phyloP scores from a whole-genome alignment of 2,329 filamentous ascomycete species.

The Neopestalotiopsis rosae region DNA sequence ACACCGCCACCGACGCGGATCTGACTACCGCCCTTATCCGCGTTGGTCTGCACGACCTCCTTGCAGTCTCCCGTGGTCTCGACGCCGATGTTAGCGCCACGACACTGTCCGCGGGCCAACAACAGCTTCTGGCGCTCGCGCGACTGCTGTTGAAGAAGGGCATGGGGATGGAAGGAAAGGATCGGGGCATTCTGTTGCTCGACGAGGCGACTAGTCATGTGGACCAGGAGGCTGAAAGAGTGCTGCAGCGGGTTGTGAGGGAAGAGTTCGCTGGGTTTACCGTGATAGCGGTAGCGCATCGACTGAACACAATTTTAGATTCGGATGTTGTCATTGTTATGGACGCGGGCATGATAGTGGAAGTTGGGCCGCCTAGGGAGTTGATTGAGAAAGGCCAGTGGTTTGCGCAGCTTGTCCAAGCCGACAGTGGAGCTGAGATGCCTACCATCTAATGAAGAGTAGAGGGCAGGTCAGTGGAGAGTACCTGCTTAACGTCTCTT shows the following conservation, averaged over 20 bases:
- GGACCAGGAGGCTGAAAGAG: not conserved
- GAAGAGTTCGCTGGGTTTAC: slow-evolving; percentile 7
- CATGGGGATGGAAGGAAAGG: not conserved
- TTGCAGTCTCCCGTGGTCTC: not conserved
- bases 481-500: too few relatives aligned
- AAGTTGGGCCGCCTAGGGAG: not conserved
- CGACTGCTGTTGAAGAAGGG: not conserved
- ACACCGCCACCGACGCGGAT: slow-evolving; percentile 34
- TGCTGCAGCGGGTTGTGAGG: not conserved
- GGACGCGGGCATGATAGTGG: not conserved
- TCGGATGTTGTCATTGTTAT: slow-evolving; percentile 4
- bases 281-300: slow-evolving; percentile 7
- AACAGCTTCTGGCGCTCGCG: slow-evolving; percentile 13
- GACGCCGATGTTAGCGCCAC: not conserved
- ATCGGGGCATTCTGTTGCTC: not conserved
- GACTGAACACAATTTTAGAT: not conserved
- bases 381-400: slow-evolving; percentile 1
- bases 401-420: not conserved
- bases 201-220: slow-evolving; percentile 11
- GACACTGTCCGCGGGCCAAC: slow-evolving; percentile 10
- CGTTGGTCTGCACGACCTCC: slow-evolving; percentile 1
- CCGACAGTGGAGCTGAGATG: not conserved
- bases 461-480: not conserved
- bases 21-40: slow-evolving; percentile 33
- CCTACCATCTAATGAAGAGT: not conserved